Conservation (phyloP, 495 filamentous ascomycete genomes). For the Hyaloscypha bicolor region DNA sequence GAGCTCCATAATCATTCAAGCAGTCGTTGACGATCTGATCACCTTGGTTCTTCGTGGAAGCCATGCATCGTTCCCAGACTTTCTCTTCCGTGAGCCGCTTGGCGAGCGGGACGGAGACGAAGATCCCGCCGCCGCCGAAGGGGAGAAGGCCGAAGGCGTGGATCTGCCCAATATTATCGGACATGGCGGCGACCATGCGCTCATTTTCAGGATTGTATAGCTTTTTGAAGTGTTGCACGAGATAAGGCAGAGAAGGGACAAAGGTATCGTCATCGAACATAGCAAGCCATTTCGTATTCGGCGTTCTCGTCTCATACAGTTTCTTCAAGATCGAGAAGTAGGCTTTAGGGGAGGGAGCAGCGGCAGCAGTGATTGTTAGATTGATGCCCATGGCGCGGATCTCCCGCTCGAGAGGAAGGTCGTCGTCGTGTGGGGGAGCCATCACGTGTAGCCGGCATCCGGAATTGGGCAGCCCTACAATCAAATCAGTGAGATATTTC, state of each 20-base stretch:
- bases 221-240: conserved; percentile 50
- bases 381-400: conserved; percentile 50
- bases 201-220: conserved; percentile 52
- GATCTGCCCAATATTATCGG: conserved; percentile 63
- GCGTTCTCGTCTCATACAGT: conserved; percentile 53
- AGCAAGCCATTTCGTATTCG: conserved; percentile 63
- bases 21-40: conserved; percentile 29
- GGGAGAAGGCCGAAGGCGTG: conserved; percentile 64
- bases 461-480: conserved; percentile 57
- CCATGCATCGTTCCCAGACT: conserved; percentile 22
- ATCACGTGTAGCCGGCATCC: conserved; percentile 57
- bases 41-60: conserved; percentile 19
- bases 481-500: too few species aligned
- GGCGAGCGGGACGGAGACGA: conserved; percentile 63
- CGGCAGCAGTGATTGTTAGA: conserved; percentile 55
- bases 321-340: conserved; percentile 65
- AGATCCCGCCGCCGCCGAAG: conserved; percentile 71
- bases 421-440: conserved; percentile 52
- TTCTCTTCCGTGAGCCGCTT: conserved; percentile 51
- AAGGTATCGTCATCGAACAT: conserved; percentile 77
- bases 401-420: conserved; percentile 31
- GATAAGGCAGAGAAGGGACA: conserved; percentile 61
- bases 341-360: conserved; percentile 59
- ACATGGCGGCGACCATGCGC: conserved; percentile 63
- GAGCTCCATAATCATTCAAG: conserved; percentile 12